These are phyloP conservation scores for Xeromyces bisporus DNA, from an alignment of 495 filamentous ascomycete genomes.

Conservation along the genomic window DNA sequence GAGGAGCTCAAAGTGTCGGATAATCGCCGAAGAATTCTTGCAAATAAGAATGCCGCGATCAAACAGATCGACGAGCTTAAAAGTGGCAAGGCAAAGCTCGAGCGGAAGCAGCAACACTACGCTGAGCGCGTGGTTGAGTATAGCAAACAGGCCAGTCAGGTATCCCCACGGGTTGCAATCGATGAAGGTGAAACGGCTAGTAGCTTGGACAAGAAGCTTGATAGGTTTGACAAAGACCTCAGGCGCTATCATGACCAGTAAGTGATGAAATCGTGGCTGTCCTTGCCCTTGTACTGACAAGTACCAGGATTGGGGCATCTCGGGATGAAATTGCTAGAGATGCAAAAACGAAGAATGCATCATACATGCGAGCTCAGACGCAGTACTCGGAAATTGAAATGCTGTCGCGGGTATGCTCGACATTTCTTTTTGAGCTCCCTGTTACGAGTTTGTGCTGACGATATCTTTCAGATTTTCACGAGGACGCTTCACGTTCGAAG, in stretches of 20 bases:
- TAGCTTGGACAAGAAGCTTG: conserved; percentile 47
- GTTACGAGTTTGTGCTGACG: not conserved
- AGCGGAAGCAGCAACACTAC: conserved; percentile 30
- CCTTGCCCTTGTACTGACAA: conserved; percentile 6
- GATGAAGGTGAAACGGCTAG: conserved; percentile 46
- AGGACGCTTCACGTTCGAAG: conserved; percentile 50
- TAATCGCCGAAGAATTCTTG: conserved; percentile 35
- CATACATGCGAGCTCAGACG: conserved; percentile 24
- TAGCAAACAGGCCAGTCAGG: conserved; percentile 35
- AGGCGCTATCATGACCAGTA: conserved; percentile 32
- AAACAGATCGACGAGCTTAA: conserved; percentile 32
- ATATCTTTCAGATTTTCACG: conserved; percentile 33
- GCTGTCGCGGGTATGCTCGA: conserved; percentile 31
- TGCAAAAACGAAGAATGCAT: conserved; percentile 24
- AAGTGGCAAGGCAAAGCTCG: conserved; percentile 24
- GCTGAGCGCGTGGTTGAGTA: conserved; percentile 33
- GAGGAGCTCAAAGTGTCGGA: conserved; percentile 35
- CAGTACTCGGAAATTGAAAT: conserved; percentile 33
- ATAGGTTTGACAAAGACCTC: conserved; percentile 39
- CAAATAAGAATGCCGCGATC: conserved; percentile 49
- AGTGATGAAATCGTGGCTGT: conserved; percentile 7
- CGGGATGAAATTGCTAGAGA: conserved; percentile 45
- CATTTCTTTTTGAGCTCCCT: not conserved
- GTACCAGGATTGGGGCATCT: conserved; percentile 42
- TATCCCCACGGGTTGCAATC: conserved; percentile 47